A percentile compares a stretch with the other conserved stretches of the same genome.
phyloP scores from a whole-genome alignment of 495 filamentous ascomycete genomes.

The Aspergillus conjunctus region DNA sequence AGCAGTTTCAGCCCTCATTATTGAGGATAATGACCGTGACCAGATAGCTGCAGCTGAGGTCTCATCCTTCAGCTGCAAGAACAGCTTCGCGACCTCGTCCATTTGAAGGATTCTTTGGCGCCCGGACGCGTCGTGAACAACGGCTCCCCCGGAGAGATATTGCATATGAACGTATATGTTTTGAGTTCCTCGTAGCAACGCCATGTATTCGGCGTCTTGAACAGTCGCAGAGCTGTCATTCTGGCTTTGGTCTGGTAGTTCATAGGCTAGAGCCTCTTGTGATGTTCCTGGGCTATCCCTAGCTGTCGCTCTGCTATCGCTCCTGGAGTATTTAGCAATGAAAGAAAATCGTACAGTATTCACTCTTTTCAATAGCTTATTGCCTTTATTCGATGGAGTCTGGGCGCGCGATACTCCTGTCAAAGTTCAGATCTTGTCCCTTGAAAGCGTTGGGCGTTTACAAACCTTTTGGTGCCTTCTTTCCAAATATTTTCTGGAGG shows the following conservation, averaged over 20 bases:
- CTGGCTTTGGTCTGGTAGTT: slow-evolving; percentile 10
- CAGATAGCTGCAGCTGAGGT: slow-evolving; percentile 21
- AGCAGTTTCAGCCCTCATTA: slow-evolving; percentile 26
- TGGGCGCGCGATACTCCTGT: slow-evolving; percentile 29
- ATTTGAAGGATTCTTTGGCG: slow-evolving; percentile 34
- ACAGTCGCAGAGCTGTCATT: slow-evolving; percentile 17
- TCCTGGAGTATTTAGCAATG: slow-evolving; percentile 28
- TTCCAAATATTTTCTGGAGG: slow-evolving; percentile 29
- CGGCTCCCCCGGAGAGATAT: slow-evolving; percentile 27
- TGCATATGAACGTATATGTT: slow-evolving; percentile 32
- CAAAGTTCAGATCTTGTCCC: not conserved
- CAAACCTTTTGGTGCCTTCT: slow-evolving; percentile 30
- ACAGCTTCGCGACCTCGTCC: slow-evolving; percentile 33
- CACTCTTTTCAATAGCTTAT: slow-evolving; percentile 31
- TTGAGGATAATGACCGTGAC: slow-evolving; percentile 22
- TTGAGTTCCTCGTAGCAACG: slow-evolving; percentile 25
- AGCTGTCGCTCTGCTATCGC: slow-evolving; percentile 19
- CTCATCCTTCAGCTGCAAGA: slow-evolving; percentile 30
- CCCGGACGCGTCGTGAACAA: slow-evolving; percentile 35
- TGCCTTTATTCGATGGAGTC: slow-evolving; percentile 26
- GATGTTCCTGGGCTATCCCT: slow-evolving; percentile 22
- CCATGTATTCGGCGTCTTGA: slow-evolving; percentile 25
- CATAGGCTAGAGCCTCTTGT: slow-evolving; percentile 7
- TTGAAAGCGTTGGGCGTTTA: not conserved
- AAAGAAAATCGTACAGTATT: slow-evolving; percentile 37